Evolutionary conservation across 179 eudicot species (phyloP), one percentile per base, ranked within the genome.

Genomic region (Monotropa hypopitys): DNA sequence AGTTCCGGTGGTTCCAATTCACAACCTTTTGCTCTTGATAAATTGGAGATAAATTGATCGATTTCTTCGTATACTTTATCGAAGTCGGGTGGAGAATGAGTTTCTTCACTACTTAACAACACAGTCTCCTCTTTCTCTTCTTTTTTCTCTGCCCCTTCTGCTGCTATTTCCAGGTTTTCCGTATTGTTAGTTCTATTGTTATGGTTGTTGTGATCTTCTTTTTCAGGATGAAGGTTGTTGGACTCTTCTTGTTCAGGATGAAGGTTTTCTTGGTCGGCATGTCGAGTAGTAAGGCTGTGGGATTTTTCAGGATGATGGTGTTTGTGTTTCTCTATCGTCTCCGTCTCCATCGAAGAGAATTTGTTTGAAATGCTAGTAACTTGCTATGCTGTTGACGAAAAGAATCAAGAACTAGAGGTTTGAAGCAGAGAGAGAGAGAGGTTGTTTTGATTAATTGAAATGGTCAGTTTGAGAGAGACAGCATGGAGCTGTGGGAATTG

Each of bases 41-140:
- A 53, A n/a, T 86, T 65, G 20, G 76, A 32, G 7, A 85, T 78
- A 15, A 84, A 94, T 28, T 70, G 79, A 65, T 89, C 86, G 1
- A 90, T 80, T 38, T 92, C 92, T 35, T 87, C 72, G 1, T 78
- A 85, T n/a, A 92, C 77, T 69, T 79, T 67, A 12, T 8, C 38
- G 33, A 81, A 76, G 71, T 86, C 89, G 6, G 81, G 85, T 42
- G 85, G 82, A 8, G 80, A n/a, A 7, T 78, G 70, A 61, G 80
- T 11, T 23, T 69, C 77, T 23, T 75, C 75, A 15, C 12, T 28
- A 8, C 49, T 46, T 30, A 16, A 23, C 2, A 16, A 23, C 2
- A 3, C 32, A 9, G 26, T 54, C 23, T 50, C n/a, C 63, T 57
- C 75, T 45, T 21, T 56, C 1, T 72, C 77, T 32, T 53, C 46